Evolutionary conservation across 2,329 filamentous ascomycete genomes (phyloP).

Genomic region (Ceratocystis destructans): DNA sequence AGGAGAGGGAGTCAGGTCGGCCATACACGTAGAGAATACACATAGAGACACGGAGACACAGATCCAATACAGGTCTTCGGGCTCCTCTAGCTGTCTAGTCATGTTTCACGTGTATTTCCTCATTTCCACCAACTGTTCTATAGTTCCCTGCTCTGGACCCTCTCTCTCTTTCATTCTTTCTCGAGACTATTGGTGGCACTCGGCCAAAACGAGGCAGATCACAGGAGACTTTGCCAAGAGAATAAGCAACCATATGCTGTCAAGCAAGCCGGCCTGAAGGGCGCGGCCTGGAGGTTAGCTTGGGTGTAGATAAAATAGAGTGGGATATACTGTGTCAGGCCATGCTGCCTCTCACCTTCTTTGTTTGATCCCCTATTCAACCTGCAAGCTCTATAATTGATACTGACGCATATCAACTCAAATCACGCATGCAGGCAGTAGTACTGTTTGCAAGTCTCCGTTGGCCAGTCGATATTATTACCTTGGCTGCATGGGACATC

Average conservation of each 20-base stretch:
- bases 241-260: neutral
- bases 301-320: neutral
- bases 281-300: neutral
- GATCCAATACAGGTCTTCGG: neutral
- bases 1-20: neutral
- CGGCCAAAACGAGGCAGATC: neutral
- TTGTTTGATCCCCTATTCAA: neutral
- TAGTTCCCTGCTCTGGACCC: neutral
- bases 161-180: neutral
- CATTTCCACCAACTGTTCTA: neutral
- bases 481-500: neutral
- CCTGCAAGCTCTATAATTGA: neutral
- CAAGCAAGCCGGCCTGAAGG: no score
- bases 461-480: neutral
- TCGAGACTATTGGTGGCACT: slow-evolving; percentile 2
- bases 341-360: neutral
- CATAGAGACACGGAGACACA: neutral
- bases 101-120: slow-evolving; percentile 7
- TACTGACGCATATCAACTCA: neutral
- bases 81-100: neutral
- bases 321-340: neutral
- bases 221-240: neutral
- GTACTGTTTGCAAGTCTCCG: neutral
- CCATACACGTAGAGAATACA: neutral
- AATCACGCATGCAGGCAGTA: neutral